phyloP scores from a whole-genome alignment of 2,329 filamentous ascomycete species.

The Ceratocystis smalleyi region DNA sequence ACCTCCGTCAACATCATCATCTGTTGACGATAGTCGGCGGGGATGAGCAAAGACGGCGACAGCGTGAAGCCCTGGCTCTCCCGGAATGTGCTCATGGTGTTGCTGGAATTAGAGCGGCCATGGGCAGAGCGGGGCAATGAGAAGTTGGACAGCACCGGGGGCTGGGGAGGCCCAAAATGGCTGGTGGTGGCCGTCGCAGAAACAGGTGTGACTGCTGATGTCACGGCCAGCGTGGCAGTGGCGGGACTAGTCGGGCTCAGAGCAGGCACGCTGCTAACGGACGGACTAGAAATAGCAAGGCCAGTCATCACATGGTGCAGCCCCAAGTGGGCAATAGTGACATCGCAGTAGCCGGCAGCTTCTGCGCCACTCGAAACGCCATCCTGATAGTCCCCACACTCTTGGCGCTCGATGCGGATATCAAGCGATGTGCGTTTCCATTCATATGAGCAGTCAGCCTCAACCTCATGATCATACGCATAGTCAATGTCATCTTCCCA shows the following conservation, averaged over 20 bases:
- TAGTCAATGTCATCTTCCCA: conserved; percentile 60
- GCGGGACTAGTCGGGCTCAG: conserved; percentile 34
- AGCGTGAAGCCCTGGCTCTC: conserved; percentile 44
- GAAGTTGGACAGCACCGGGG: conserved; percentile 32
- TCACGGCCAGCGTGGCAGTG: conserved; percentile 13
- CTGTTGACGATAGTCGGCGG: conserved; percentile 34
- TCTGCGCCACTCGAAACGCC: neutral
- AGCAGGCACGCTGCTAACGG: conserved; percentile 32
- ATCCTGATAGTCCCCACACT: conserved; percentile 15
- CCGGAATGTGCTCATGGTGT: conserved; percentile 37
- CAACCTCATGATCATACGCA: conserved; percentile 52
- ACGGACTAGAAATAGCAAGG: conserved; percentile 10
- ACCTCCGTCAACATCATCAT: conserved; percentile 15
- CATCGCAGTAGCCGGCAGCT: conserved; percentile 8
- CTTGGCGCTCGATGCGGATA: conserved; percentile 18
- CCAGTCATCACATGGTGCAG: conserved; percentile 15
- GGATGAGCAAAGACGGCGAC: conserved; percentile 48
- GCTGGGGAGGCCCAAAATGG: conserved; percentile 30
- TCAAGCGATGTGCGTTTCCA: conserved; percentile 46
- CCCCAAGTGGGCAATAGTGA: conserved; percentile 23
- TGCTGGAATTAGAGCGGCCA: conserved; percentile 28
- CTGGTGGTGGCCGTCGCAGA: conserved; percentile 23
- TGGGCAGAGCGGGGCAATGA: conserved; percentile 33
- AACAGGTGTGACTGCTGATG: conserved; percentile 18
- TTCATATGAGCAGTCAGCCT: conserved; percentile 50